Percentiles rank a stretch among this genome's conserved stretches.
Conservation (phyloP, 129 eudicot species). For the Chrysanthemum seticuspe region DNA sequence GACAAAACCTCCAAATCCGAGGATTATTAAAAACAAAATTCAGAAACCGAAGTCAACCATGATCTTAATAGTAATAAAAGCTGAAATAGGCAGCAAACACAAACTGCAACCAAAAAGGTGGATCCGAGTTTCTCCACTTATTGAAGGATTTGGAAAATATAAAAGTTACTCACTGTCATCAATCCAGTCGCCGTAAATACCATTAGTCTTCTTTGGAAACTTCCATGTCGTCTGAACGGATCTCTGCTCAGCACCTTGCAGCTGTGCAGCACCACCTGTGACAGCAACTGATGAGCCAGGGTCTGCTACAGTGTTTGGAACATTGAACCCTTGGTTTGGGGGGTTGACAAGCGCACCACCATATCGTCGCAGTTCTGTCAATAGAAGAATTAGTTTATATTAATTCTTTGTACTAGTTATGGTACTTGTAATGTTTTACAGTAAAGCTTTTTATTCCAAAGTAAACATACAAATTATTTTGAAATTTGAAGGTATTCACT, state of each 20-base stretch:
- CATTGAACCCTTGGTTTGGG: constrained; percentile 33
- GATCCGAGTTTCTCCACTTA: not conserved
- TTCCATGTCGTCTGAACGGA: constrained; percentile 41
- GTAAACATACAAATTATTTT: too few species aligned
- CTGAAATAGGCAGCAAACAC: not conserved
- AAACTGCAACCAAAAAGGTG: not conserved
- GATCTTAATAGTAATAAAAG: constrained; percentile 1
- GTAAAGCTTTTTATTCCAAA: too few species aligned
- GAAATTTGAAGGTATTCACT: too few species aligned
- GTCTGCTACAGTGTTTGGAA: constrained; percentile 37
- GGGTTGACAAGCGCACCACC: constrained; percentile 60
- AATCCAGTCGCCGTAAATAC: constrained; percentile 94
- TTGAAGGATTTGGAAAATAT: too few species aligned
- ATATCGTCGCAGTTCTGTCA: constrained; percentile 63
- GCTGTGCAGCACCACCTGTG: constrained; percentile 52
- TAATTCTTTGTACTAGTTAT: constrained; percentile 4
- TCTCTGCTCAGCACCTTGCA: constrained; percentile 40
- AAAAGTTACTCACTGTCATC: constrained; percentile 49
- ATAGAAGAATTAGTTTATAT: constrained; percentile 13
- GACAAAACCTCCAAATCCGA: not conserved
- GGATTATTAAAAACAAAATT: not conserved
- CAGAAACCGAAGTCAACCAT: not conserved
- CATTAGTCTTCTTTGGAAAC: constrained; percentile 74
- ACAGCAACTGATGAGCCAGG: constrained; percentile 40
- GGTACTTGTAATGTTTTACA: not conserved